phyloP scores from a whole-genome alignment of 148 eudicot species.

The Drosera capensis region DNA sequence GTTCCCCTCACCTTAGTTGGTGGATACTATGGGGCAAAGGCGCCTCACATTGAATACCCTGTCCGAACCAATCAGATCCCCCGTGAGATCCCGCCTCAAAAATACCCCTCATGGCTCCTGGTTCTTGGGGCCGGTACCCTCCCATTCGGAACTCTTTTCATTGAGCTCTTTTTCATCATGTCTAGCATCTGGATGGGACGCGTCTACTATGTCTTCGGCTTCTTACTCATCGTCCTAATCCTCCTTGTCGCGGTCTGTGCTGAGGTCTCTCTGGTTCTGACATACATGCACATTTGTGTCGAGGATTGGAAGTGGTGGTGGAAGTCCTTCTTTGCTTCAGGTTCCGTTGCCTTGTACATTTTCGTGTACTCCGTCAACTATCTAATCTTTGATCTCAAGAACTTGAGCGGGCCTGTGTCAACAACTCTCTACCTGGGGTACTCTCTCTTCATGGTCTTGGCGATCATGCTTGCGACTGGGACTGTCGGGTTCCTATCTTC shows the following conservation, averaged over 20 bases:
- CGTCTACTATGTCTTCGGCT: slow-evolving; percentile 8
- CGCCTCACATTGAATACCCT: slow-evolving; percentile 14
- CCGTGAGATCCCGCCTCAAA: slow-evolving; percentile 7
- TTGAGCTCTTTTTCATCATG: slow-evolving; percentile 17
- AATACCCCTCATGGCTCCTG: slow-evolving; percentile 7
- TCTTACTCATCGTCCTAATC: slow-evolving; percentile 12
- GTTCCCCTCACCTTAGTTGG: slow-evolving; percentile 13
- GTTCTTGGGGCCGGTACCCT: slow-evolving; percentile 12
- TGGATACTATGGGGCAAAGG: slow-evolving; percentile 13
- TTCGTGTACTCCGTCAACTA: slow-evolving; percentile 14
- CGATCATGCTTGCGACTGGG: slow-evolving; percentile 15
- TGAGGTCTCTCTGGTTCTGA: slow-evolving; percentile 12
- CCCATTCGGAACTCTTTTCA: slow-evolving; percentile 14
- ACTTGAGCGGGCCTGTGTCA: slow-evolving; percentile 14
- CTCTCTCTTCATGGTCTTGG: slow-evolving; percentile 15
- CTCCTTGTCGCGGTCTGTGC: slow-evolving; percentile 10
- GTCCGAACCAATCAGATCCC: slow-evolving; percentile 12
- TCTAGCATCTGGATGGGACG: slow-evolving; percentile 16
- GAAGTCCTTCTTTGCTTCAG: slow-evolving; percentile 17
- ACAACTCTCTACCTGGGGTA: slow-evolving; percentile 13
- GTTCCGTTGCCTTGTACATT: slow-evolving; percentile 14
- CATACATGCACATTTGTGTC: slow-evolving; percentile 14
- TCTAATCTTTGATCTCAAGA: slow-evolving; percentile 15
- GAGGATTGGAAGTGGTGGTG: slow-evolving; percentile 20
- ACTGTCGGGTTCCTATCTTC: slow-evolving; percentile 14